These are phyloP conservation scores for Trichoderma asperelloides DNA, from an alignment of 495 filamentous ascomycete species.

Conservation along the genomic window DNA sequence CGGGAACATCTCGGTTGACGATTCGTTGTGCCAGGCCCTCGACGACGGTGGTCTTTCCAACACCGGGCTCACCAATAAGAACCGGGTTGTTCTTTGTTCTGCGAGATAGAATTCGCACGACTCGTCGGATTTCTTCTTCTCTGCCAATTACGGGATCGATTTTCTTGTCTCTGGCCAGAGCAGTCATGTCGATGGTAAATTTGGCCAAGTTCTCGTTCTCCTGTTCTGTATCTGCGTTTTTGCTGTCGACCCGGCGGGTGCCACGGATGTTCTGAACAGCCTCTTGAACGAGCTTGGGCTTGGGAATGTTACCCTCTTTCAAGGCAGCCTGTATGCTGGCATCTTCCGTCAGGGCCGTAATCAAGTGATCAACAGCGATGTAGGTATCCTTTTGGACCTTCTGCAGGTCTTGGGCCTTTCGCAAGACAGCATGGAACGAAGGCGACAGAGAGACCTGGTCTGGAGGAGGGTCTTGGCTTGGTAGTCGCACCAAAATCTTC, in stretches of 20 bases:
- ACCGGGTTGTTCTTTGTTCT: constrained; percentile 99
- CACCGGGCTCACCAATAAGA: constrained; percentile 87
- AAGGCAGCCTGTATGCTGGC: constrained; percentile 59
- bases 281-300: constrained; percentile 77
- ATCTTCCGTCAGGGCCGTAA: constrained; percentile 74
- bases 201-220: constrained; percentile 93
- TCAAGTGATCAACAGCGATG: constrained; percentile 90
- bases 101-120: constrained; percentile 85
- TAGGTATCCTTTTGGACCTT: constrained; percentile 94
- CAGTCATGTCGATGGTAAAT: constrained; percentile 96
- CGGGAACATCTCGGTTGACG: constrained; percentile 90
- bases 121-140: constrained; percentile 92
- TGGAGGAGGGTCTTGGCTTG: constrained; percentile 89
- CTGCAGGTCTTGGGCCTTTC: constrained; percentile 78
- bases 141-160: constrained; percentile 96
- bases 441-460: constrained; percentile 76
- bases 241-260: constrained; percentile 84
- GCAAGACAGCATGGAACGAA: constrained; percentile 68
- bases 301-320: constrained; percentile 83
- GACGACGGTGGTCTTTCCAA: constrained; percentile 96
- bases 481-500: constrained; percentile 80
- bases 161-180: constrained; percentile 88
- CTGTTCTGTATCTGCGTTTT: constrained; percentile 82
- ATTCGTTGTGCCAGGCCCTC: constrained; percentile 95
- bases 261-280: constrained; percentile 85